Evolutionary conservation across 108 stramenopile genomes (phyloP), one percentile per base, ranked within the genome.

Genomic region (Poteriospumella lacustris): DNA sequence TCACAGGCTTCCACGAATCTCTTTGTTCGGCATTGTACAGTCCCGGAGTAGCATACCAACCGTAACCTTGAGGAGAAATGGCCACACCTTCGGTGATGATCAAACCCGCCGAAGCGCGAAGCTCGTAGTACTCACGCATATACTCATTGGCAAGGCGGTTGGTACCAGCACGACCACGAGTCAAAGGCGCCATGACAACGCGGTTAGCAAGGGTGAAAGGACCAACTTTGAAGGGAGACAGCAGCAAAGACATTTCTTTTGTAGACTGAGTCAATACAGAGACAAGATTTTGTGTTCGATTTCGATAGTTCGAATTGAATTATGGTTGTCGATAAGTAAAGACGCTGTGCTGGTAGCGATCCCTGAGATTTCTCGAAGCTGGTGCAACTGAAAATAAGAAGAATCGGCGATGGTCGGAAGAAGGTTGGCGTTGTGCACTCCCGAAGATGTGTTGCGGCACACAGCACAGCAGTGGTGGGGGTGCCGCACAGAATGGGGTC

Each of bases 101-200:
- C 1, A 92, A 68, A 43, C 91, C 91, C 38, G 80, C 87, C 5
- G 82, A 77, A 0, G 87, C 86, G 62, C 89, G 89, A 69, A 87
- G 87, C 40, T 47, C 72, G 80, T 90, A 90, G 79, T 90, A 90
- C 39, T 84, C 81, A 5, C 42, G 81, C 68, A 82, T 12, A 2
- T 12, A 19, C 68, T 91, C 91, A 42, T 87, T 89, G 12, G 91
- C 88, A 29, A 85, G 73, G 19, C 69, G 68, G 12, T 85, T 79
- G 43, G 59, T 39, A 2, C 67, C 83, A 31, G 87, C 84, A 44
- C 90, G 83, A 42, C 79, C 82, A 0, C 90, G 85, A 0, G 90
- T 91, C 69, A 89, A 41, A n/a, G 90, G 89, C 29, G 89, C 88
- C 68, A 91, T 76, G 15, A 87, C 58, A 19, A 91, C 40, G 0